Conservation (phyloP, 2,329 filamentous ascomycete species). For the Xylariaceae sp. region DNA sequence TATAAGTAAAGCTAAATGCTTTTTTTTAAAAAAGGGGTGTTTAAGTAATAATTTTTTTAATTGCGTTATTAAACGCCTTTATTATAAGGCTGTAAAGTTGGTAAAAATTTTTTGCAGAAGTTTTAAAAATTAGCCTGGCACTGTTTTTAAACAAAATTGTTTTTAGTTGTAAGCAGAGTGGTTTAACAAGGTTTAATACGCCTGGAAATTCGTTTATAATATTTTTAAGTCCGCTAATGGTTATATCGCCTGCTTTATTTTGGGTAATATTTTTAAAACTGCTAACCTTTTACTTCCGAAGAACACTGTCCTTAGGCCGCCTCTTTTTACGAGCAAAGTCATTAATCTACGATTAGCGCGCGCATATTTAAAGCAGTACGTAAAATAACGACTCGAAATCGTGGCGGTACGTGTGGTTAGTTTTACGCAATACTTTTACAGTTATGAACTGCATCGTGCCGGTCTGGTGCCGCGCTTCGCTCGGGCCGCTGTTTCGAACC, state of each 20-base stretch:
- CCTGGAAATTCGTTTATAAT: slow-evolving; percentile 1
- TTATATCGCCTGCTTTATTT: background rate
- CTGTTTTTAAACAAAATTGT: background rate
- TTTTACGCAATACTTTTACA: slow-evolving; percentile 13
- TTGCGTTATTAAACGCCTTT: slow-evolving; percentile 7
- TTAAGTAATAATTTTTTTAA: too few species aligned
- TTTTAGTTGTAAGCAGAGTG: background rate
- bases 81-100: slow-evolving; percentile 1
- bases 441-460: slow-evolving; percentile 23
- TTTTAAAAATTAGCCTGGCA: background rate
- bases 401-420: slow-evolving; percentile 20
- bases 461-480: slow-evolving; percentile 2
- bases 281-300: background rate
- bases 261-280: background rate
- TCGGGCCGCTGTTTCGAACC: background rate
- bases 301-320: background rate
- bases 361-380: slow-evolving; percentile 16
- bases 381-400: slow-evolving; percentile 26
- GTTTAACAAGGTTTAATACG: background rate
- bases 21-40: too few species aligned
- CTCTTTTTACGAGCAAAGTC: background rate
- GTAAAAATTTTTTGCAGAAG: background rate
- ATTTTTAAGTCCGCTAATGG: background rate
- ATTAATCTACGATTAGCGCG: background rate
- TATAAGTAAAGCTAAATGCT: too few species aligned